Base-by-base conservation (phyloP, 441 rosid genomes). In the Geranium incanum region DNA sequence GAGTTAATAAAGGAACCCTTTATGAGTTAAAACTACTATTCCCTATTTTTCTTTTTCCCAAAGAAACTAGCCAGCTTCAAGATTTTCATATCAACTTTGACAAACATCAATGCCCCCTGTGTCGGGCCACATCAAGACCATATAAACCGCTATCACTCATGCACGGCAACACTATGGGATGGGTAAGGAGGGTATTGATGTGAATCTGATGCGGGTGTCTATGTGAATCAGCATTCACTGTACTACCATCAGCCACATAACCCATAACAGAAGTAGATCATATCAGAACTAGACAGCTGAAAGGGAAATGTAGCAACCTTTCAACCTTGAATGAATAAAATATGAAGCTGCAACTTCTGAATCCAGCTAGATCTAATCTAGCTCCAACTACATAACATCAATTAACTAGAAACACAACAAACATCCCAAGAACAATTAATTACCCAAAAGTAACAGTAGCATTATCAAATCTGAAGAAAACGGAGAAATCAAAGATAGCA, bases 391-490 rank as follows among this genome's bases (percentile, higher is more conserved):
- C 9, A 5, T 6, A 60, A 60, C 33, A 6, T 16, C 37, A 57
- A 62, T 19, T 28, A 21, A 28, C 5, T 6, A 4, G n/a, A 3
- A 62, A 21, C 23, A 62, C 21, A 28, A 21, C 23, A n/a, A 13
- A 19, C 36, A 62, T 6, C 6, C 13, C 28, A 21, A 62, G n/a
- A 19, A 21, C 37, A n/a, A 45, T 52, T 18, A 65, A 81, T 79
- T 71, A 72, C 1, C 71, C 68, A 71, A 0, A 38, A 68, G 69
- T 43, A 5, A 21, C 59, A 38, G 8, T 38, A 63, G 69, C 67
- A 59, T 19, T 3, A 19, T 12, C 45, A 2, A 39, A 65, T 15
- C 57, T 52, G 3, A 13, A 66, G 55, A 7, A 68, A 19, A 0
- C 1, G 64, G 48, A 68, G 50, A 66, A 13, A 41, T 16, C 23